Evolutionary conservation across 257 asterid species (phyloP), one percentile per base, ranked within the genome.

Genomic region (Forsythia viridissima): DNA sequence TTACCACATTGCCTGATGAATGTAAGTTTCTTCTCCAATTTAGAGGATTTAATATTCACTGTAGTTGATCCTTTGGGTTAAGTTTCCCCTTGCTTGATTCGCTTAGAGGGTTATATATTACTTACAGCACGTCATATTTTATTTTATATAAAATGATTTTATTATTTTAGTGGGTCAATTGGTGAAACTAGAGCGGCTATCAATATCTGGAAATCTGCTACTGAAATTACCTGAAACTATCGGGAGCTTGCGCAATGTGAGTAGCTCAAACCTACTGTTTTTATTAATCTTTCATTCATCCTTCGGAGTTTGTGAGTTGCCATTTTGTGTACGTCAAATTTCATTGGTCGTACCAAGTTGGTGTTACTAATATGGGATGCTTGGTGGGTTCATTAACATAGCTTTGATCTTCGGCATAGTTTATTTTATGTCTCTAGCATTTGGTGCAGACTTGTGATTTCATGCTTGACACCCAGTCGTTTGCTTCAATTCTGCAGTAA

Each of bases 221-320:
- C 76, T 61, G 44, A 73, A 83, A 84, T 86, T 95, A 87, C 98
- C 99, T 18, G 97, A 91, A 81, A 95, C 99, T 2, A 89, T 95
- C n/a, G 99, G 98, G 86, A 93, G 99, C 89, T 91, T 95, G 88
- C 97, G 98, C 76, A 92, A 92, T 89, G 99, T 95, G 87, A 91
- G 96, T 89, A 65, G 57, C 77, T 86, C 3, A 55, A 72, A 67
- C 80, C 39, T 77, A 24, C 6, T 39, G 10, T 30, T 46, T 30
- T 46, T 41, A 55, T 38, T 41, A 36, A 71, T 63, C n/a, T 41
- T 5, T 52, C 11, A 13, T 48, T 30, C 34, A 30, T 30, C 34
- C 36, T 41, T 12, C 48, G 34, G 30, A 39, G 8, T 13, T 18
- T 24, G 6, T 41, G 55, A 46, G 30, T 72, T 34, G 42, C 74